These are phyloP conservation scores for Pseudogymnoascus sp. DNA, from an alignment of 2,329 filamentous ascomycete species.

Conservation along the genomic window DNA sequence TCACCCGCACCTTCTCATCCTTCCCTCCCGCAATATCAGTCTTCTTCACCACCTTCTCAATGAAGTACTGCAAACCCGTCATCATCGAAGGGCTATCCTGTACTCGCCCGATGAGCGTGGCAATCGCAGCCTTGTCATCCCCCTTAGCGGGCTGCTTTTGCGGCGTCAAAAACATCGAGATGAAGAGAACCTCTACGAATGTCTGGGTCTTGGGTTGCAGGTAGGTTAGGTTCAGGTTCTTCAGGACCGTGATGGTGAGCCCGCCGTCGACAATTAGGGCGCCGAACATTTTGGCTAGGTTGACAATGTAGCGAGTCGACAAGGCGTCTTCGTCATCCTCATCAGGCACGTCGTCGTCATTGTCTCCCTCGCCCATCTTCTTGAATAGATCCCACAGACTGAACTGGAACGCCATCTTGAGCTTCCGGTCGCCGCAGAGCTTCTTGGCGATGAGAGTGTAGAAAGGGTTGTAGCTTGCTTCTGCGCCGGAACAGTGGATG, in stretches of 20 bases:
- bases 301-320: slow-evolving; percentile 52
- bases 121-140: slow-evolving; percentile 49
- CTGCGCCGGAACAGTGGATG: slow-evolving; percentile 76
- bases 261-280: slow-evolving; percentile 52
- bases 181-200: slow-evolving; percentile 74
- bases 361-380: slow-evolving; percentile 65
- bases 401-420: slow-evolving; percentile 81
- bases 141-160: slow-evolving; percentile 40
- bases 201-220: slow-evolving; percentile 66
- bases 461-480: slow-evolving; percentile 83
- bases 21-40: slow-evolving; percentile 47
- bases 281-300: slow-evolving; percentile 59
- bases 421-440: slow-evolving; percentile 65
- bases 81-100: slow-evolving; percentile 60
- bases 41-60: slow-evolving; percentile 65
- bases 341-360: slow-evolving; percentile 54
- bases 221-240: slow-evolving; percentile 70
- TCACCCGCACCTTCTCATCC: slow-evolving; percentile 40
- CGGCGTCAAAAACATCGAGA: slow-evolving; percentile 64
- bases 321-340: slow-evolving; percentile 47
- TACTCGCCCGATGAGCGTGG: slow-evolving; percentile 58
- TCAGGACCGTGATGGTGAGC: slow-evolving; percentile 50
- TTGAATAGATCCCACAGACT: slow-evolving; percentile 80
- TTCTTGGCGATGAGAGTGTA: slow-evolving; percentile 78
- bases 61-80: slow-evolving; percentile 68